Base-by-base conservation (phyloP, 371 early-diverging fungal genomes). In the Massospora cicadina region DNA sequence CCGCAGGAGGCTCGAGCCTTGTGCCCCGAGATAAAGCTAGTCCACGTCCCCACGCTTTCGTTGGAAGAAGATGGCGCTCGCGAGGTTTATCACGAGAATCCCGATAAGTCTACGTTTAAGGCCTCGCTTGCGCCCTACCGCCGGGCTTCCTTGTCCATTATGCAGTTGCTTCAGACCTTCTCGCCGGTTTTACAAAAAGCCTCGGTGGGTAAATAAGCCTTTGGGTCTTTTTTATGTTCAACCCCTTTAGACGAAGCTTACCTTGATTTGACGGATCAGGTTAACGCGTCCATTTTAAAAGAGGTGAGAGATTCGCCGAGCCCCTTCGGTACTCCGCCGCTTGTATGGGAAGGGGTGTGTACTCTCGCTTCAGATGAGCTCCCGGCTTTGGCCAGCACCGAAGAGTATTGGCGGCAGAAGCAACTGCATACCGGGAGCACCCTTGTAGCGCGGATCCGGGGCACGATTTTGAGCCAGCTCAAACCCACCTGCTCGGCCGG, bases 71-170 rank as follows among this genome's bases (percentile, higher is more conserved):
- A 75, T 0, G 43, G 43, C 5, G 43, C 43, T 10, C 77, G 81
- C 1, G 77, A 82, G 0, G 75, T 74, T 0, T 93, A 95, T 68
- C 80, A 91, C 64, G 69, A 73, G 23, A 71, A 80, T 1, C 90
- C 90, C 21, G 69, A 74, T 28, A 77, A 77, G 7, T 70, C 68
- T 24, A 88, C 90, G 0, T 94, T 95, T 73, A 97, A 97, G 72
- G 92, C 89, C n/a, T 86, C 87, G 0, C 72, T 95, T 25, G 90
- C 89, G 58, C 81, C 82, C n/a, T 90, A 90, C 71, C 77, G 89
- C 33, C 70, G 76, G 7, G 88, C 86, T 12, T 82, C 86, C 31
- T 75, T 74, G 55, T 72, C 75, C 53, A 85, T 93, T 64, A 86
- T 95, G 70, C 69, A 71, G 10, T 76, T 91, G 2, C 78, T 93